Conservation (phyloP, 768 basidiomycete species). For the Boletus eberwhitei region DNA sequence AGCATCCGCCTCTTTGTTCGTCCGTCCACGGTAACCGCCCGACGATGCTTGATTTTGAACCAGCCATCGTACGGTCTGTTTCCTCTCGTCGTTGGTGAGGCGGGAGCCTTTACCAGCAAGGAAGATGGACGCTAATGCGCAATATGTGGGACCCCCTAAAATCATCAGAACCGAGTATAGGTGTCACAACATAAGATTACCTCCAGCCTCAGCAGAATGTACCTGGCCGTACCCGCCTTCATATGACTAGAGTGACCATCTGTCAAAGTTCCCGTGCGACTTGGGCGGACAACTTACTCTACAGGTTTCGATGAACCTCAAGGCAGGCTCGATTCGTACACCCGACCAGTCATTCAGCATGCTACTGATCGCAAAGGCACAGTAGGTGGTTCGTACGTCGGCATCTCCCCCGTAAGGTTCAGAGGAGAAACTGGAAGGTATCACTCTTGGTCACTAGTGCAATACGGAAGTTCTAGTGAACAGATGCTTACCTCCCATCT, state of each 20-base stretch:
- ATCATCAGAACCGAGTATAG: not conserved
- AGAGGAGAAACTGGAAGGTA: constrained; percentile 57
- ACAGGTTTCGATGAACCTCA: constrained; percentile 66
- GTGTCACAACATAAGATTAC: constrained; percentile 37
- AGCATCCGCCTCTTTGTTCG: constrained; percentile 83
- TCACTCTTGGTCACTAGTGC: constrained; percentile 1
- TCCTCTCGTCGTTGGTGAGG: constrained; percentile 39
- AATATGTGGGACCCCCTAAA: constrained; percentile 91
- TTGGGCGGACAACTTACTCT: constrained; percentile 46
- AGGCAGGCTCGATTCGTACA: constrained; percentile 57
- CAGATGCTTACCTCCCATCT: constrained; percentile 70
- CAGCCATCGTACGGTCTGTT: constrained; percentile 72
- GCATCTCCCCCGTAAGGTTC: constrained; percentile 66
- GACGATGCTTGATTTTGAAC: constrained; percentile 56
- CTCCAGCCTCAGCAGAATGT: constrained; percentile 81
- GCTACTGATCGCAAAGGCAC: constrained; percentile 78
- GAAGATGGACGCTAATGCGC: constrained; percentile 73
- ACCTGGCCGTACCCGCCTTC: constrained; percentile 91
- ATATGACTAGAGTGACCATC: constrained; percentile 57
- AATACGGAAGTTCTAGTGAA: constrained; percentile 10
- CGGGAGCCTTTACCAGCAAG: constrained; percentile 37
- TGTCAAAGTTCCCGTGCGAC: not conserved
- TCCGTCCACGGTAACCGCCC: constrained; percentile 87
- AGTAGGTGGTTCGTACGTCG: constrained; percentile 82
- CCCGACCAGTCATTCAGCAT: constrained; percentile 81